Conservation (phyloP, 805 yeast genomes). For the Candida palmyrensis region DNA sequence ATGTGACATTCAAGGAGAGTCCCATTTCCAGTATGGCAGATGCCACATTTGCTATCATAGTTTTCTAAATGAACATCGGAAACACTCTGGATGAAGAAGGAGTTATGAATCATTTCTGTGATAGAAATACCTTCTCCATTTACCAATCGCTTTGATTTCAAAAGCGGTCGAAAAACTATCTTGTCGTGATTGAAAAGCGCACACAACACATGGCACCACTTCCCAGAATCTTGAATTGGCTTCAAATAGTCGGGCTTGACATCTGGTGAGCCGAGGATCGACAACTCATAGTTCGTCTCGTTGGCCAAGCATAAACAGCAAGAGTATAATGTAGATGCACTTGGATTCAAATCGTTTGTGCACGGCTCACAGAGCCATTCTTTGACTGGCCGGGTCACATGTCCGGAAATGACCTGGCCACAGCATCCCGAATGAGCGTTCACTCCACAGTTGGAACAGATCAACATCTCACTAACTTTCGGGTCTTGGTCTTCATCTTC, state of each 20-base stretch:
- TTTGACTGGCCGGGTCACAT: slow-evolving; percentile 19
- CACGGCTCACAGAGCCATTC: slow-evolving; percentile 84
- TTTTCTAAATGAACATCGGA: slow-evolving; percentile 23
- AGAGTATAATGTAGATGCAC: slow-evolving; percentile 48
- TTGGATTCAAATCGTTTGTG: slow-evolving; percentile 61
- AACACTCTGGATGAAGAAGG: slow-evolving; percentile 23
- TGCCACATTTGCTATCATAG: slow-evolving; percentile 32
- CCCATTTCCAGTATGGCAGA: slow-evolving; percentile 47
- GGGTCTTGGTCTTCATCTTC: slow-evolving; percentile 24
- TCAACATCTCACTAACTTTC: slow-evolving; percentile 33
- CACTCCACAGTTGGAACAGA: slow-evolving; percentile 64
- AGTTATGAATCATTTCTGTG: slow-evolving; percentile 11
- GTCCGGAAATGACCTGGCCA: slow-evolving; percentile 36
- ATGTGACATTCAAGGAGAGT: slow-evolving; percentile 42
- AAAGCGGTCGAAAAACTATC: slow-evolving; percentile 14
- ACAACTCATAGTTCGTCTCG: slow-evolving; percentile 44
- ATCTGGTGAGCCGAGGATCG: slow-evolving; percentile 33
- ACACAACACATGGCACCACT: slow-evolving; percentile 79
- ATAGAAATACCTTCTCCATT: slow-evolving; percentile 12
- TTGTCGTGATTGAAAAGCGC: slow-evolving; percentile 44
- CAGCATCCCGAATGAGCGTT: slow-evolving; percentile 68
- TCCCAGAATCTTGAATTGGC: slow-evolving; percentile 53
- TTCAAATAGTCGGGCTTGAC: slow-evolving; percentile 62
- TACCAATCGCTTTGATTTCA: slow-evolving; percentile 28
- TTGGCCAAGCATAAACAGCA: slow-evolving; percentile 64